Evolutionary conservation across 306 rosid species (phyloP).

Genomic region (Hippophae rhamnoides): DNA sequence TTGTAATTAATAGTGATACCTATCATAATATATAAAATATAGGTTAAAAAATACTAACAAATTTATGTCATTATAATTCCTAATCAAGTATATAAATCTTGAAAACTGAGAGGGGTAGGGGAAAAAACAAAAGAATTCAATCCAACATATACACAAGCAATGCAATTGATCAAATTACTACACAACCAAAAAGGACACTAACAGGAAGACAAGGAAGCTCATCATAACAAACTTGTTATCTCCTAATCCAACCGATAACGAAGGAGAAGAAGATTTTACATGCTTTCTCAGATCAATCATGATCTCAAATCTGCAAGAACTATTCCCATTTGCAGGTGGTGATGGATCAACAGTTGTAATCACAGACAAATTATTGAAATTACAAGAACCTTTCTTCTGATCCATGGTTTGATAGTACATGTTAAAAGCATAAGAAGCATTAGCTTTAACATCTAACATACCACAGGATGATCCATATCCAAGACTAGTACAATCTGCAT

Average conservation of each 20-base stretch:
- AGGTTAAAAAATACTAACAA: no score
- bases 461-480: constrained; percentile 69
- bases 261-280: constrained; percentile 19
- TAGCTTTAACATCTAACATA: constrained; percentile 38
- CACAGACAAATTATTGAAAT: constrained; percentile 38
- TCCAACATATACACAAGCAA: no score
- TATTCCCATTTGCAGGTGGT: constrained; percentile 22
- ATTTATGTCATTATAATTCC: no score
- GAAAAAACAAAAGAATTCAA: neutral
- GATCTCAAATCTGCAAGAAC: constrained; percentile 49
- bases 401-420: constrained; percentile 63
- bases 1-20: no score
- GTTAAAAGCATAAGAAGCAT: constrained; percentile 88
- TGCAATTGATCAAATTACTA: neutral
- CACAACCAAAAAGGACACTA: constrained; percentile 4
- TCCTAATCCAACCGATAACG: constrained; percentile 19
- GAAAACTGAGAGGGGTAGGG: neutral
- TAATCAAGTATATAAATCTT: neutral
- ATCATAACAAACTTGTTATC: constrained; percentile 20
- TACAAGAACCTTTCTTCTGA: constrained; percentile 55
- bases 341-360: constrained; percentile 52
- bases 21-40: no score
- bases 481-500: constrained; percentile 77
- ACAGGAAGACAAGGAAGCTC: constrained; percentile 22
- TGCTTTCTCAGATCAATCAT: constrained; percentile 70